Evolutionary conservation across 305 asterid species (phyloP), one percentile per base, ranked within the genome.

Genomic region (Fraxinus platypoda): DNA sequence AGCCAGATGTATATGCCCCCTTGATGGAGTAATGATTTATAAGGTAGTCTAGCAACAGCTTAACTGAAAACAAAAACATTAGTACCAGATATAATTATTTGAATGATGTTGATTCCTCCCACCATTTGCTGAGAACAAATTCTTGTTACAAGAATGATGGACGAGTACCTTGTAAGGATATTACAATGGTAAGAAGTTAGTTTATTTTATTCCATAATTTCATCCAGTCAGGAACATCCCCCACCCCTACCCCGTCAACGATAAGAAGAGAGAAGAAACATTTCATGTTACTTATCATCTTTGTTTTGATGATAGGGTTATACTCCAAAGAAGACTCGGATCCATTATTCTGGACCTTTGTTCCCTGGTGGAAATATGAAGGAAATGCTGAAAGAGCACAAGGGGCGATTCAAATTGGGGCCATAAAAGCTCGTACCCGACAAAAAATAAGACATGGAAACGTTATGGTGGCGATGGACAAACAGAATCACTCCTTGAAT

Each of bases 281-380:
- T 4, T 21, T 28, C 25, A 17, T 23, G 52, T 52, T 37, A 59
- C 49, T 82, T 68, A 30, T 6, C 37, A 15, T 78, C 19, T 70
- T 78, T 19, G 35, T 64, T 83, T 85, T 76, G 28, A 43, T 41
- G 59, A 52, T 46, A 90, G 94, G 87, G 83, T 25, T 83, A 77
- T 82, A 87, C 84, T 79, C 73, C 83, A 21, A 93, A 91, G 90
- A 85, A 87, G 87, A 77, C 91, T 0, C 81, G 93, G 82, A 91
- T 93, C 85, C 95, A 91, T 90, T 91, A 91, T 86, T 93, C 98
- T 6, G 98, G 98, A 37, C 97, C 94, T 3, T 80, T 94, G 88
- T 73, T 93, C 54, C 89, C 86, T 0, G 90, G 91, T 31, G 93
- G 95, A 70, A 91, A 90, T 77, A 86, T 91, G 26, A 96, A 91